These are phyloP conservation scores for Neurospora sp. DNA, from an alignment of 2,329 filamentous ascomycete species.

Conservation along the genomic window DNA sequence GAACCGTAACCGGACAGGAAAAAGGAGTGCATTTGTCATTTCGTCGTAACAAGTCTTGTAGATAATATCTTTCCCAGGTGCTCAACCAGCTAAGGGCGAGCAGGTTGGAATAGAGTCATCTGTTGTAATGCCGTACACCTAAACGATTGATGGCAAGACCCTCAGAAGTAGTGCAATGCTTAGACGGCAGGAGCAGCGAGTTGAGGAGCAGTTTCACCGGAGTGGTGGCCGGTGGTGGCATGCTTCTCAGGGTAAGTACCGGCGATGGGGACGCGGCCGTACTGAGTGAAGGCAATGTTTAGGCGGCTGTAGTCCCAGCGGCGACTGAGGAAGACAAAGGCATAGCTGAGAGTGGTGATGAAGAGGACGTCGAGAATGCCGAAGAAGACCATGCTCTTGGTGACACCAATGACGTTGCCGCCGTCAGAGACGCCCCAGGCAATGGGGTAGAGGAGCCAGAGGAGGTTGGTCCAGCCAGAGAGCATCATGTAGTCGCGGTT, in stretches of 20 bases:
- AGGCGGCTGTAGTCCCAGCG: slow-evolving; percentile 42
- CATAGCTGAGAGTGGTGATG: slow-evolving; percentile 32
- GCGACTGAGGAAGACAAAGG: slow-evolving; percentile 33
- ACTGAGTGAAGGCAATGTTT: slow-evolving; percentile 45
- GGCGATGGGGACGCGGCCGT: slow-evolving; percentile 35
- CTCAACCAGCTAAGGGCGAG: neutral
- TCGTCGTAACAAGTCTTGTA: neutral
- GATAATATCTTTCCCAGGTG: neutral
- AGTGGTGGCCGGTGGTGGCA: slow-evolving; percentile 10
- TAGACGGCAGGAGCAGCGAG: neutral
- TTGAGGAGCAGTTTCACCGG: neutral
- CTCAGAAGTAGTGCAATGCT: neutral
- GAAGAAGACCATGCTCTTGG: slow-evolving; percentile 38
- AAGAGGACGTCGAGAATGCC: slow-evolving; percentile 43
- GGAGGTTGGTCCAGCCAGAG: slow-evolving; percentile 36
- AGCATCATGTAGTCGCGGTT: slow-evolving; percentile 34
- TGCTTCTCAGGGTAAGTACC: slow-evolving; percentile 39
- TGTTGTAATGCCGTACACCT: neutral
- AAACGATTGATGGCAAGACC: neutral
- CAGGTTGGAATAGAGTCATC: neutral
- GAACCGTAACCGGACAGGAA: neutral
- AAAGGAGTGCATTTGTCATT: neutral
- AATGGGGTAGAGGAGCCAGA: slow-evolving; percentile 46
- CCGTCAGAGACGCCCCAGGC: slow-evolving; percentile 43
- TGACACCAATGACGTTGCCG: slow-evolving; percentile 38